A percentile compares a stretch with the other conserved stretches of the same genome.
phyloP scores from a whole-genome alignment of 345 rosid genomes.

The Corymbia maculata region DNA sequence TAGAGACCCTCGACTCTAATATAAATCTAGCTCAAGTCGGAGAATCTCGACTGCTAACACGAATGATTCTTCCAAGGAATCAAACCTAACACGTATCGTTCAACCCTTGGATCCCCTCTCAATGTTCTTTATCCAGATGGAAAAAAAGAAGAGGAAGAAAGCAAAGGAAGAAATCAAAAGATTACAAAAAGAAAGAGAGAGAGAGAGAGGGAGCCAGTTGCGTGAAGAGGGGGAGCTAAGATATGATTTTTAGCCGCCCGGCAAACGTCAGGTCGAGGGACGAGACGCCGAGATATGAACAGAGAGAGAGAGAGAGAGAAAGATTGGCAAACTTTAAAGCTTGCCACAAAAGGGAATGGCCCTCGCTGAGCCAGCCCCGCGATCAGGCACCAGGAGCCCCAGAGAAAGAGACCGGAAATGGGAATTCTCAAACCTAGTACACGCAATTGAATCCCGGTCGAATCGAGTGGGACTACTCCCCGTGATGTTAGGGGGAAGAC shows the following conservation, averaged over 20 bases:
- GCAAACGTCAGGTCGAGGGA: not conserved
- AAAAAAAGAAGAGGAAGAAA: not conserved
- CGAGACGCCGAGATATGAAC: not conserved
- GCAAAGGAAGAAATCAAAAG: not conserved
- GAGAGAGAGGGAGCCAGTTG: not conserved
- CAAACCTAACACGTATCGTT: not conserved
- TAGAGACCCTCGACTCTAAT: too few species aligned
- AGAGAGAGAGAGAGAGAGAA: not conserved
- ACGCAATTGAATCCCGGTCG: conserved; percentile 12
- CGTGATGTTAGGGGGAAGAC: not conserved
- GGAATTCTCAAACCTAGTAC: conserved; percentile 17
- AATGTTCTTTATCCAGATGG: not conserved
- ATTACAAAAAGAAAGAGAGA: not conserved
- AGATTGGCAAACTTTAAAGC: not conserved
- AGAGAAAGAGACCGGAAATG: conserved; percentile 6
- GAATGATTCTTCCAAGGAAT: not conserved
- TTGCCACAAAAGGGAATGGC: not conserved
- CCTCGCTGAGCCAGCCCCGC: not conserved
- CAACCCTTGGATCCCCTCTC: not conserved
- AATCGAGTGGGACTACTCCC: not conserved
- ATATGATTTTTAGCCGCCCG: not conserved
- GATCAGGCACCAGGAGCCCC: not conserved
- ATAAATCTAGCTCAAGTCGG: not conserved
- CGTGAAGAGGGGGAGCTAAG: not conserved
- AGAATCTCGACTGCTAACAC: not conserved